Base-by-base conservation (phyloP, 805 yeast species). In the Phaffomyces antillensis region DNA sequence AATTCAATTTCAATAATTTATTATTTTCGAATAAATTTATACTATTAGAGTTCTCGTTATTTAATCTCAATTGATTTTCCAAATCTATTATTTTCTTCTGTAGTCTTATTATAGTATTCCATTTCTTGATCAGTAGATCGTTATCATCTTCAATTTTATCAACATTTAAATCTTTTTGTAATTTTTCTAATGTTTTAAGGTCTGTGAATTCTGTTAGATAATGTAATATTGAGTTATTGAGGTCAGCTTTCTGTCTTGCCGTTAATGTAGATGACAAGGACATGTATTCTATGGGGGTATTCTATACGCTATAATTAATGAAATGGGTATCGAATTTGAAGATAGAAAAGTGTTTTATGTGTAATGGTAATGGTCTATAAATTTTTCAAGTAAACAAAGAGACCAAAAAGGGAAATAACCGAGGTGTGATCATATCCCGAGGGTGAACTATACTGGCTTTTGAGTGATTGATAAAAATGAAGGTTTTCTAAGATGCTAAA, bases 101-200 rank as follows among this genome's bases (percentile, higher is more conserved):
- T 28, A 91, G 68, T 39, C 96, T 68, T 30, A 87, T 71, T 5
- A 90, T 91, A 0, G 95, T 81, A 1, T 83, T 72, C 97, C 97
- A 90, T 65, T 89, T 90, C 63, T 82, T 83, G 53, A 83, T 87
- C 35, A 87, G 65, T 11, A 71, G 56, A 11, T 58, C 53, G 42
- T 53, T 59, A 25, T 60, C 66, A 35, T 47, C 59, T 17, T 32
- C 56, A 26, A 48, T 50, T 38, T 47, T 55, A 37, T 41, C 52
- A 37, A 49, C 45, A 39, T 43, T 46, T 45, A 51, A 51, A 51
- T 42, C 60, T 5, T 45, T 42, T 39, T 65, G 60, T 8, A 64
- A 35, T 3, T 43, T 13, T 4, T 39, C 3, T 1, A 52, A 34
- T 0, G 55, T 40, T 12, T 41, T 41, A 10, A 18, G 39, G n/a